Conservation (phyloP, 192 early-diverging fungal species). For the Mortierella hygrophila region DNA sequence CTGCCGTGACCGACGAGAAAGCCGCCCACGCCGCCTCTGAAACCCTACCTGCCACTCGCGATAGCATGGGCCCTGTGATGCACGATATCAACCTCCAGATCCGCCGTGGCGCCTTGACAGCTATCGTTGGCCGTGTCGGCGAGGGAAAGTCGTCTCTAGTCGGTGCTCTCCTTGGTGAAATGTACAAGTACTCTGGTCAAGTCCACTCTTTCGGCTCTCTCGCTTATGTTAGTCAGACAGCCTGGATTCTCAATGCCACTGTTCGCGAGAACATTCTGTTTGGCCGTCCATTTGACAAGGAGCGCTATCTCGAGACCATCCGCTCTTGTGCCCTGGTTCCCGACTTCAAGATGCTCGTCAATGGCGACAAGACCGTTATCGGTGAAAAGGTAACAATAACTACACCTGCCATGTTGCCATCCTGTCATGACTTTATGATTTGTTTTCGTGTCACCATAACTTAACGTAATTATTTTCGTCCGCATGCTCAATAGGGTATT, state of each 20-base stretch:
- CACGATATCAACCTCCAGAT: slow-evolving; percentile 58
- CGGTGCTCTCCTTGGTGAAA: slow-evolving; percentile 63
- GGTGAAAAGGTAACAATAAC: slow-evolving; percentile 72
- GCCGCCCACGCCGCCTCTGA: neutral
- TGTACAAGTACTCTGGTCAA: slow-evolving; percentile 56
- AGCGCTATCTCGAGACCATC: slow-evolving; percentile 69
- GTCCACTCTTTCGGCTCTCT: slow-evolving; percentile 35
- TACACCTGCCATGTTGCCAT: neutral
- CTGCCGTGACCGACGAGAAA: neutral
- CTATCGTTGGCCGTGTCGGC: slow-evolving; percentile 66
- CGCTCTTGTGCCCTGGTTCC: slow-evolving; percentile 84
- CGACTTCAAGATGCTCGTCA: slow-evolving; percentile 88
- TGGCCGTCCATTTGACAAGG: slow-evolving; percentile 79
- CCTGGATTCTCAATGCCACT: slow-evolving; percentile 97
- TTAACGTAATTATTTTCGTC: neutral
- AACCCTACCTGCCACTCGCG: neutral
- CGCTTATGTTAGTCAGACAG: slow-evolving; percentile 63
- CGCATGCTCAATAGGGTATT: slow-evolving; percentile 66
- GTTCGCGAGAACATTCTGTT: slow-evolving; percentile 95
- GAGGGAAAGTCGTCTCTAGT: slow-evolving; percentile 68
- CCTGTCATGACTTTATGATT: neutral
- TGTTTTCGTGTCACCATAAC: neutral
- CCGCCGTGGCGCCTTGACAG: slow-evolving; percentile 56
- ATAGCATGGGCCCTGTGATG: slow-evolving; percentile 48
- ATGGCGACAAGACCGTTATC: slow-evolving; percentile 92